Evolutionary conservation across 352 stramenopile species (phyloP).

Genomic region (Salisapilia sapeloensis): DNA sequence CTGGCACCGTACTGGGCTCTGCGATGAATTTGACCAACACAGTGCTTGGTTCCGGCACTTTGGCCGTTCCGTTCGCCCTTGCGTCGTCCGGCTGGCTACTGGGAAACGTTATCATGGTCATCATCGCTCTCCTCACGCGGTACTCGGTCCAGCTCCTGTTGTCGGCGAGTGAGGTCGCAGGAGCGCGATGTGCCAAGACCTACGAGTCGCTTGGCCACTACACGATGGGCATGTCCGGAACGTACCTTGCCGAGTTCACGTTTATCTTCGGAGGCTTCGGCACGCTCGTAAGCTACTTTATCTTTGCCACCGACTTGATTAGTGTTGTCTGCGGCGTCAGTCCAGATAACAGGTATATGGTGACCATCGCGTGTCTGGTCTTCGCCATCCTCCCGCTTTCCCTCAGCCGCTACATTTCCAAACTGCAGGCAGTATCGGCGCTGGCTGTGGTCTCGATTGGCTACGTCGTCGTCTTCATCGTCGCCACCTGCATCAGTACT

Average conservation of each 20-base stretch:
- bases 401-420: constrained; percentile 32
- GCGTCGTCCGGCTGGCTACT: constrained; percentile 53
- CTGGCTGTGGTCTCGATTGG: constrained; percentile 46
- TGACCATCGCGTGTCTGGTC: constrained; percentile 18
- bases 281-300: constrained; percentile 65
- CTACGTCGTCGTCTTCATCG: constrained; percentile 49
- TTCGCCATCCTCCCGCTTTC: constrained; percentile 42
- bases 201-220: constrained; percentile 63
- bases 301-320: constrained; percentile 66
- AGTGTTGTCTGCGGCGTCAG: constrained; percentile 19
- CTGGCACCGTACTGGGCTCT: constrained; percentile 38
- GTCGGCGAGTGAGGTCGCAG: constrained; percentile 36
- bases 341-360: constrained; percentile 24
- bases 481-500: constrained; percentile 21
- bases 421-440: constrained; percentile 37
- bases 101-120: constrained; percentile 45
- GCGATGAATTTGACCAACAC: constrained; percentile 65
- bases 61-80: constrained; percentile 55
- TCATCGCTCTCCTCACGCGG: constrained; percentile 51
- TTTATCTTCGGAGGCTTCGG: constrained; percentile 76
- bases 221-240: constrained; percentile 43
- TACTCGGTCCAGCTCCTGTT: constrained; percentile 60
- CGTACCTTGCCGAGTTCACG: constrained; percentile 50
- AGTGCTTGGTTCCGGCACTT: constrained; percentile 51
- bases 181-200: constrained; percentile 39